Base-by-base conservation (phyloP, 1,284 basidiomycete species). In the Moniliella sp. region DNA sequence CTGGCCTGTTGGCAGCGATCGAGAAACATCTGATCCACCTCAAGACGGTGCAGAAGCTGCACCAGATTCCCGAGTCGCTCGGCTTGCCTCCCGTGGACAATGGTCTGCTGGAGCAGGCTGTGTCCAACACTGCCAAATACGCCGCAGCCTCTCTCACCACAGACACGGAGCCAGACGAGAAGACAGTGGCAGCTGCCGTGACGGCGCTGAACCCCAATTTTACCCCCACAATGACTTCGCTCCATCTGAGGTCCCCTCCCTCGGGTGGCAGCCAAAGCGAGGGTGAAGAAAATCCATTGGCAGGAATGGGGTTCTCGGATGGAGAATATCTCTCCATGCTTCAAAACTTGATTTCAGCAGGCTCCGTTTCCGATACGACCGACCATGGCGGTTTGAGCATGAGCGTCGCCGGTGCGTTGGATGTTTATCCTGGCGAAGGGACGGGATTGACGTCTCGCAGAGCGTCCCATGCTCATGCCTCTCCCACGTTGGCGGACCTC, bases 11-110 rank as follows among this genome's bases (percentile, higher is more conserved):
- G 32, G 75, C 76, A 41, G 84, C 93, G 73, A 74, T 94, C 39
- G 83, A 94, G 74, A 88, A 86, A 72, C 84, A 93, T 56, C 66
- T 93, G 21, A 76, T 76, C 63, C 84, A 93, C 55, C 72, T 91
- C 43, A 86, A 84, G 61, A 74, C 77, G 29, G 80, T 86, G 44
- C 78, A 83, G 61, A 36, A 47, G 40, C 41, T 47, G 45, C 43
- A 45, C n/a, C 34, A 47, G 17, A 45, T 47, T 11, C 43, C 45
- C 4, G 30, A 31, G 11, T 27, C 34, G 13, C 28, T 43, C 11
- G 45, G 43, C n/a, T 30, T 43, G 9, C 36, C 36, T 7, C 27
- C 36, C 1, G 17, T 43, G 1, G 18, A 27, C 11, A 39, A 45
- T 13, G 43, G 35, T 4, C 21, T 26, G 10, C 32, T 47, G 13